Evolutionary conservation across 177 flowering plant genomes (phyloP).

Genomic region (Telopea speciosissima): DNA sequence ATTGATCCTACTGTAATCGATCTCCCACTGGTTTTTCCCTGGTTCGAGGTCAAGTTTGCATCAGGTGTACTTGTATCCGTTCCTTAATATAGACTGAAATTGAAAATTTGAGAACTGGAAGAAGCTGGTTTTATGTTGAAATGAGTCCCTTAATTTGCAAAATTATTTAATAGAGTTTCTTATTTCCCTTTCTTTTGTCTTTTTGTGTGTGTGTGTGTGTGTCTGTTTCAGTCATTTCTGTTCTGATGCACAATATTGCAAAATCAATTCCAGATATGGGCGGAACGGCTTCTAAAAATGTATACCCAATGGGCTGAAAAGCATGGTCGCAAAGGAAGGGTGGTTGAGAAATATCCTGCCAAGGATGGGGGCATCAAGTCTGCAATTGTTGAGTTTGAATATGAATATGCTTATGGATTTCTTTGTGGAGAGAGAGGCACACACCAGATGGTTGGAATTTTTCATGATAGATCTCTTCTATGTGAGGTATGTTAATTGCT

Average conservation of each 20-base stretch:
- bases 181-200: not conserved
- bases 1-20: too few species aligned
- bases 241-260: constrained; percentile 3
- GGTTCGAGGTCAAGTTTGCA: too few species aligned
- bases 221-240: not conserved
- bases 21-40: too few species aligned
- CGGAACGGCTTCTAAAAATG: constrained; percentile 59
- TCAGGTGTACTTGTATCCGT: not conserved
- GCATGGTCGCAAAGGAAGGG: constrained; percentile 60
- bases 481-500: constrained; percentile 42
- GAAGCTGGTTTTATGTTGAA: not conserved
- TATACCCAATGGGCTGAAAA: constrained; percentile 79
- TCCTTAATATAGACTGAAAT: not conserved
- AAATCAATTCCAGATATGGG: constrained; percentile 55
- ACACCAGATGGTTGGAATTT: constrained; percentile 44
- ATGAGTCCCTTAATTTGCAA: not conserved
- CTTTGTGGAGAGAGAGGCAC: constrained; percentile 76
- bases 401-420: constrained; percentile 69
- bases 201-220: not conserved
- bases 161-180: too few species aligned
- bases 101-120: not conserved
- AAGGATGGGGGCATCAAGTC: constrained; percentile 50
- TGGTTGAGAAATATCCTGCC: constrained; percentile 43
- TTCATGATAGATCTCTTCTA: constrained; percentile 23
- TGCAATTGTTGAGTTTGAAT: constrained; percentile 73